Conservation (phyloP, 495 filamentous ascomycete species). For the Platismatia glauca region DNA sequence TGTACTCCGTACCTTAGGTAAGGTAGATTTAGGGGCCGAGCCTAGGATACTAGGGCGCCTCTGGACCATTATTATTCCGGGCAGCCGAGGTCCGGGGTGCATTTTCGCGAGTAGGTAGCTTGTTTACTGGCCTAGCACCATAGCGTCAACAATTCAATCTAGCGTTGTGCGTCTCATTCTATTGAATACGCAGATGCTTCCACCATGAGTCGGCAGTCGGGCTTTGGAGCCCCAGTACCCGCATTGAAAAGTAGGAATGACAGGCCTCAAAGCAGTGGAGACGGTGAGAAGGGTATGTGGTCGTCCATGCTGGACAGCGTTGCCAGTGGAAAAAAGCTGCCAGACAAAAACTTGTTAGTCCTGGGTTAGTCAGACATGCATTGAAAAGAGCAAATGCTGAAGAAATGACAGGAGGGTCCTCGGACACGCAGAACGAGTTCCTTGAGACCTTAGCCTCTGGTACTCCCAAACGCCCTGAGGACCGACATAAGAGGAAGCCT, state of each 20-base stretch:
- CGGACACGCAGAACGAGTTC: constrained; percentile 83
- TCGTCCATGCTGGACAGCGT: constrained; percentile 85
- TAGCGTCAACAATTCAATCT: not conserved
- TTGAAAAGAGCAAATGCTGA: constrained; percentile 1
- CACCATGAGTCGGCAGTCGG: constrained; percentile 13
- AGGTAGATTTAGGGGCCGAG: too few species aligned
- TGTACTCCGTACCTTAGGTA: too few species aligned
- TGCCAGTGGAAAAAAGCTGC: constrained; percentile 80
- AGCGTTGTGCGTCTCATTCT: too few species aligned
- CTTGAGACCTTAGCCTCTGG: constrained; percentile 69
- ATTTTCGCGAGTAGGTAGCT: too few species aligned
- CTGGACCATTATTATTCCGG: too few species aligned
- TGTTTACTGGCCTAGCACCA: not conserved
- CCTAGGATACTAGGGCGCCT: too few species aligned
- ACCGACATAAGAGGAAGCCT: constrained; percentile 55
- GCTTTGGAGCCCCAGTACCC: constrained; percentile 5
- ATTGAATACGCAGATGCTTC: not conserved
- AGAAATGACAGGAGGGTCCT: constrained; percentile 58
- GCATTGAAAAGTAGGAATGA: constrained; percentile 15
- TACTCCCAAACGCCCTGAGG: constrained; percentile 40
- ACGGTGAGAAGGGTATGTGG: constrained; percentile 85
- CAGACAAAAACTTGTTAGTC: constrained; percentile 85
- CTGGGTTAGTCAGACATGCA: constrained; percentile 49
- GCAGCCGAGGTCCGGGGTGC: too few species aligned
- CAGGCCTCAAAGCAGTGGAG: constrained; percentile 57